A percentile compares a stretch with the other conserved stretches of the same genome.
Evolutionary conservation across 1,284 basidiomycete genomes (phyloP).

Genomic region (Ceratobasidium papillatum): DNA sequence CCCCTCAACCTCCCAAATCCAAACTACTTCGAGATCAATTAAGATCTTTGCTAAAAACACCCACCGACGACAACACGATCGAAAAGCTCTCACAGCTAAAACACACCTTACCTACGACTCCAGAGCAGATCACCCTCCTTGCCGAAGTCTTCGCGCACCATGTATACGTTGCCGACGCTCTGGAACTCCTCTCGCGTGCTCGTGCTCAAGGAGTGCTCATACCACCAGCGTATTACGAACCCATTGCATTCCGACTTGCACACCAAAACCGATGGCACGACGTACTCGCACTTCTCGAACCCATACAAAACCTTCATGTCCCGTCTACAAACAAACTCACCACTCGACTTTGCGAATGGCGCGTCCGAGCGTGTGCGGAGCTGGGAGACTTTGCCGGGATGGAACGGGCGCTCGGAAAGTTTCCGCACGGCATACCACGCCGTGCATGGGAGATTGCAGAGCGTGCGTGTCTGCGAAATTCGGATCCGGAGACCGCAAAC

Average conservation of each 20-base stretch:
- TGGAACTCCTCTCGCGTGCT: slow-evolving; percentile 1
- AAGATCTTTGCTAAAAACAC: slow-evolving; percentile 1
- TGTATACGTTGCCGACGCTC: slow-evolving; percentile 27
- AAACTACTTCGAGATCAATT: slow-evolving; percentile 5
- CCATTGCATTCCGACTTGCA: slow-evolving; percentile 23
- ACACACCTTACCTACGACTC: background rate
- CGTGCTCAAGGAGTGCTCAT: slow-evolving; percentile 13
- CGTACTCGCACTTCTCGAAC: slow-evolving; percentile 27
- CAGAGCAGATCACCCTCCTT: slow-evolving; percentile 25
- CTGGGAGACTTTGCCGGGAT: slow-evolving; percentile 36
- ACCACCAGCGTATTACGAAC: slow-evolving; percentile 24
- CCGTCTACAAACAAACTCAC: slow-evolving; percentile 3
- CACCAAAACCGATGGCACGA: slow-evolving; percentile 13
- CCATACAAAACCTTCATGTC: slow-evolving; percentile 2
- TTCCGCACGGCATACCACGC: slow-evolving; percentile 26
- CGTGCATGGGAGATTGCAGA: slow-evolving; percentile 24
- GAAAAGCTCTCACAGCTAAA: slow-evolving; percentile 17
- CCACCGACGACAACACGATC: background rate
- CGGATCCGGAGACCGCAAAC: slow-evolving; percentile 12
- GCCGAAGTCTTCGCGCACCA: slow-evolving; percentile 34
- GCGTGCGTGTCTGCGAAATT: slow-evolving; percentile 15
- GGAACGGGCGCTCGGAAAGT: slow-evolving; percentile 32
- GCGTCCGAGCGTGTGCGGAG: slow-evolving; percentile 34
- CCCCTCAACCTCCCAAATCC: background rate
- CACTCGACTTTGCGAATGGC: slow-evolving; percentile 37